These are phyloP conservation scores for Paecilomyces formosus DNA, from an alignment of 2,329 filamentous ascomycete species.

Conservation along the genomic window DNA sequence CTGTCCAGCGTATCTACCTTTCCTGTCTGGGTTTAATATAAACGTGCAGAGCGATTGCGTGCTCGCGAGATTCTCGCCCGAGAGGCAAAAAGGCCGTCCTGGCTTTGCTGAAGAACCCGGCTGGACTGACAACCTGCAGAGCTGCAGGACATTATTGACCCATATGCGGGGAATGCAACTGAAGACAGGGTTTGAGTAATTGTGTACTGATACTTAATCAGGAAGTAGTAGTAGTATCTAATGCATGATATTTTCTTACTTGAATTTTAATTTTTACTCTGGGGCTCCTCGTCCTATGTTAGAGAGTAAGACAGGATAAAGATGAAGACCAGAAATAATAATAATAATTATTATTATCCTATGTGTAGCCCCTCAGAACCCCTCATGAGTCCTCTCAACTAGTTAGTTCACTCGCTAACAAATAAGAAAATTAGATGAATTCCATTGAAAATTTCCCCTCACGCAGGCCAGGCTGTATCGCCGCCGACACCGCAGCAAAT, in stretches of 20 bases:
- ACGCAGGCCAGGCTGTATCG: not conserved
- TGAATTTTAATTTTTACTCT: too few species aligned
- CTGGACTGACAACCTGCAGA: not conserved
- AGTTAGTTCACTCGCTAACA: not conserved
- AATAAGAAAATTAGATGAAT: not conserved
- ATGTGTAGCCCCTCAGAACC: not conserved
- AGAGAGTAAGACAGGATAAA: too few species aligned
- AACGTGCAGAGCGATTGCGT: not conserved
- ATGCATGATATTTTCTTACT: not conserved
- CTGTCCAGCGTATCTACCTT: too few species aligned
- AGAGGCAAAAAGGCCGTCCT: not conserved
- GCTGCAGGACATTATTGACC: too few species aligned
- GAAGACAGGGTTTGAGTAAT: not conserved
- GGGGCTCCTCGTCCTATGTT: too few species aligned
- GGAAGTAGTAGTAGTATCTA: too few species aligned
- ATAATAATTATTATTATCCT: too few species aligned
- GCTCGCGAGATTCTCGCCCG: not conserved
- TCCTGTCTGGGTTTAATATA: too few species aligned
- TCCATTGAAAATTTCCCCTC: not conserved
- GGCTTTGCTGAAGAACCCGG: not conserved
- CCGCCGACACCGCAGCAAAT: not conserved
- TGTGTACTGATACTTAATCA: not conserved
- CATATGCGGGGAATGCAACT: not conserved
- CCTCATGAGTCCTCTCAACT: not conserved
- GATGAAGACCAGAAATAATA: too few species aligned